phyloP scores from a whole-genome alignment of 2,329 filamentous ascomycete genomes.

The Cercospora zeae-maydis region DNA sequence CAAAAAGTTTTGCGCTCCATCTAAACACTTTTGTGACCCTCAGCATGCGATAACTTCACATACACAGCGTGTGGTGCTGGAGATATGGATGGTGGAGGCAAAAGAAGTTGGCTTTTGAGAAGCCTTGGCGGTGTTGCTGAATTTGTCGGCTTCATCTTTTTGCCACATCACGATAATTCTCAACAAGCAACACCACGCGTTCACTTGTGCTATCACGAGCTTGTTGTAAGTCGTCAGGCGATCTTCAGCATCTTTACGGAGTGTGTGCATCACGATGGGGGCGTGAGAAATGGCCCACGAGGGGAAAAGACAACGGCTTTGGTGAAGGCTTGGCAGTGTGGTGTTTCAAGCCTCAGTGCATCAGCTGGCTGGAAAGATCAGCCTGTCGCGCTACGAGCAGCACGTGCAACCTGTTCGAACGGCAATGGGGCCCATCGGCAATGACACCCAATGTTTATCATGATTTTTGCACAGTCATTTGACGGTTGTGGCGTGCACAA shows the following conservation, averaged over 20 bases:
- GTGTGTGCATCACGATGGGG: neutral
- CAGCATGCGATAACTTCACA: neutral
- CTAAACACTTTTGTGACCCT: neutral
- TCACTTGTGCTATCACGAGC: neutral
- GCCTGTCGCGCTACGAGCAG: neutral
- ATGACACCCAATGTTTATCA: neutral
- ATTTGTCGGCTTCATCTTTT: neutral
- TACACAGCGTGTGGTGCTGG: neutral
- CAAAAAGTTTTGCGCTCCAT: neutral
- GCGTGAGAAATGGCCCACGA: neutral
- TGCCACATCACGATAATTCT: neutral
- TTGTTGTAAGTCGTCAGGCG: neutral
- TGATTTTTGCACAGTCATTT: neutral
- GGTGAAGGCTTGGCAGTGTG: neutral
- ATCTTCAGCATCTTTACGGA: neutral
- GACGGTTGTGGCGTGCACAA: neutral
- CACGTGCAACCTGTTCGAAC: neutral
- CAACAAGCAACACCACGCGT: neutral
- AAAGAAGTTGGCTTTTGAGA: neutral
- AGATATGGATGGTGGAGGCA: neutral
- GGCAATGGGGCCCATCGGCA: neutral
- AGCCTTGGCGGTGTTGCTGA: neutral
- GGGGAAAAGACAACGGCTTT: neutral
- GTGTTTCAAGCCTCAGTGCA: neutral
- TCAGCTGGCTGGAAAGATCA: neutral